Conservation (phyloP, 352 stramenopile species). For the Pythium aristosporum region DNA sequence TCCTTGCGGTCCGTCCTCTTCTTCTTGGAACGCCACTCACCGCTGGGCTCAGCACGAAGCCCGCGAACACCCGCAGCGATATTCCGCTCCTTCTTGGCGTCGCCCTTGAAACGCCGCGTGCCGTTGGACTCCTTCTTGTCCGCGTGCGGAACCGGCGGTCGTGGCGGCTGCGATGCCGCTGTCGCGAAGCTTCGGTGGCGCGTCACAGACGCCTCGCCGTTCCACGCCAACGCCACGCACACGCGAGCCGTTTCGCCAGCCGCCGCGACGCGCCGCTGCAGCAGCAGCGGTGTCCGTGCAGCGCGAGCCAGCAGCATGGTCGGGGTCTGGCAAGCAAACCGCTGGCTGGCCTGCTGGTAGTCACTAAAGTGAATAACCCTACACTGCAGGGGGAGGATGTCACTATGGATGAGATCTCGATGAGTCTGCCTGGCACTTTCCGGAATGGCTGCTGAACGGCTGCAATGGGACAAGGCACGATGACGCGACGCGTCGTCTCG, state of each 20-base stretch:
- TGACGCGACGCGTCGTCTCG: not conserved
- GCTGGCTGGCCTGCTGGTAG: not conserved
- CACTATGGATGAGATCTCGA: slow-evolving; percentile 6
- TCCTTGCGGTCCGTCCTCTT: too few relatives aligned
- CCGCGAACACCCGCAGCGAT: too few relatives aligned
- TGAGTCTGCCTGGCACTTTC: not conserved
- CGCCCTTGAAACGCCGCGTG: not conserved
- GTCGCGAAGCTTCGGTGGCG: not conserved
- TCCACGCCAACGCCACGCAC: slow-evolving; percentile 6
- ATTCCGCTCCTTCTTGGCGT: too few relatives aligned
- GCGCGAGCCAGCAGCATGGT: not conserved
- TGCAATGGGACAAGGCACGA: not conserved
- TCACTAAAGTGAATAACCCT: not conserved
- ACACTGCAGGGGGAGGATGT: not conserved
- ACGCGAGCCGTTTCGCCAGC: not conserved
- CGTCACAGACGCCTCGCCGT: not conserved
- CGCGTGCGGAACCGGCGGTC: too few relatives aligned
- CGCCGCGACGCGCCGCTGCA: not conserved
- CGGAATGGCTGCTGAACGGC: not conserved
- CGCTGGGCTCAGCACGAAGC: too few relatives aligned
- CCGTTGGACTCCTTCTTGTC: not conserved
- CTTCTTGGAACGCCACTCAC: too few relatives aligned
- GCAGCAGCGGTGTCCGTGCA: not conserved
- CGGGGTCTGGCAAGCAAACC: not conserved
- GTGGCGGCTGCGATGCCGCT: not conserved